A percentile compares a stretch with the other conserved stretches of the same genome.
These are phyloP conservation scores for Solidago caesia DNA, from an alignment of 129 eudicot genomes.

Conservation along the genomic window DNA sequence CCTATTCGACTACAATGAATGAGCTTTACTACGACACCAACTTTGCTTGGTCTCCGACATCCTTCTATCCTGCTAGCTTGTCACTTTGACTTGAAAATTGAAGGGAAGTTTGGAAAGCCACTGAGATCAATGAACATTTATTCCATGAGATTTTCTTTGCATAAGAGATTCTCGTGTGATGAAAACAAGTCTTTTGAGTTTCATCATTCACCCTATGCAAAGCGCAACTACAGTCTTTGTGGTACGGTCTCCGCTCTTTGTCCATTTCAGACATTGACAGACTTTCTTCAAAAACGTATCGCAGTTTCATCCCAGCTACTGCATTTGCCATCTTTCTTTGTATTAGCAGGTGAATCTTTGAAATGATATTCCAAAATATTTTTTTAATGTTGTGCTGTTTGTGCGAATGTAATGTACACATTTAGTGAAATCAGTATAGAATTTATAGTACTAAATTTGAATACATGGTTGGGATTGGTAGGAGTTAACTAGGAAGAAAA, in stretches of 20 bases:
- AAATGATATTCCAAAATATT: background rate
- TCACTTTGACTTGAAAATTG: background rate
- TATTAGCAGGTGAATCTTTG: background rate
- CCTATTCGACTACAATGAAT: too few species aligned
- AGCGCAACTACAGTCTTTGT: constrained; percentile 43
- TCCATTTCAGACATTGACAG: constrained; percentile 31
- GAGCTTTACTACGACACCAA: too few species aligned
- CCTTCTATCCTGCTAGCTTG: too few species aligned
- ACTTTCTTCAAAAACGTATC: constrained; percentile 24
- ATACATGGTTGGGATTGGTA: background rate
- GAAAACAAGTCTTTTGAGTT: constrained; percentile 11
- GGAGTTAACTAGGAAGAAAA: constrained; percentile 17
- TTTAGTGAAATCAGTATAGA: too few species aligned
- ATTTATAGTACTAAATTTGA: background rate
- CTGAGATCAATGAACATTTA: too few species aligned
- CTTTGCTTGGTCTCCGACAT: too few species aligned
- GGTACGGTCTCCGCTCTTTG: constrained; percentile 41
- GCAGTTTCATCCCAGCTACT: constrained; percentile 11
- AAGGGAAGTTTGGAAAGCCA: background rate
- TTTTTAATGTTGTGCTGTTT: too few species aligned
- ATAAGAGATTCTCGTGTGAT: constrained; percentile 18
- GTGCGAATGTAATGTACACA: too few species aligned
- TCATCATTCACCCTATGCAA: constrained; percentile 34
- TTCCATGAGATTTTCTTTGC: background rate
- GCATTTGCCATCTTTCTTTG: background rate